Evolutionary conservation across 2,329 filamentous ascomycete genomes (phyloP), one percentile per base, ranked within the genome.

Genomic region (Monosporascus sp.): DNA sequence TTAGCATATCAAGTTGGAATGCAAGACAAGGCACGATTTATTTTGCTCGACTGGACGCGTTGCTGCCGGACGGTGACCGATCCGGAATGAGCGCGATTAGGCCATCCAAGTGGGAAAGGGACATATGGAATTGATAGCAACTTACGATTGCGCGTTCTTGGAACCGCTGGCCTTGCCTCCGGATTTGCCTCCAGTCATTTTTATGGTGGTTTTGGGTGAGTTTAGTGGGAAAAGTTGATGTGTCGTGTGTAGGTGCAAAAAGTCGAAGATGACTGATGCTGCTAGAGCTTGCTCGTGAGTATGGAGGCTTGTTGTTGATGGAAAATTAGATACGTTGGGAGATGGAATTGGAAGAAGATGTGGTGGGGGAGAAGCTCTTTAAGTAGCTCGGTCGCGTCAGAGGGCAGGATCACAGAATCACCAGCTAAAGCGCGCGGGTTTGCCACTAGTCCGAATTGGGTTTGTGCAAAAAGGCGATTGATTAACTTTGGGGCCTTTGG

Each of bases 131-230:
- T 57, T 37, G 63, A 35, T 35, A 52, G 49, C 49, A 46, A 88
- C 92, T 86, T 81, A 97, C 94, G 92, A 97, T 84, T 97, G 94
- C 72, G 94, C 89, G 84, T 89, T 96, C 91, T 99, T 99, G 82
- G 89, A 88, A 81, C 92, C 91, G 81, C 89, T 93, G 82, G 93
- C 92, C 88, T 97, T 97, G 87, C 94, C 94, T 79, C 94, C 94
- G 81, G 93, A 97, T 82, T 99, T 99, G 79, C 93, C 93, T 85
- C 93, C 93, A 91, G 94, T 96, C 94, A 99, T 99, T 89, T 90
- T 97, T 87, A 84, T 72, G 63, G 63, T 70, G 63, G 60, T 14
- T 35, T 35, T 5, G 4, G 31, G 63, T 70, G 63, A 65, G 60
- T 69, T 66, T 63, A 59, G 65, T 57, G 58, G 63, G 64, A 64